These are phyloP conservation scores for Populus tremula DNA, from an alignment of 345 rosid species.

Conservation along the genomic window DNA sequence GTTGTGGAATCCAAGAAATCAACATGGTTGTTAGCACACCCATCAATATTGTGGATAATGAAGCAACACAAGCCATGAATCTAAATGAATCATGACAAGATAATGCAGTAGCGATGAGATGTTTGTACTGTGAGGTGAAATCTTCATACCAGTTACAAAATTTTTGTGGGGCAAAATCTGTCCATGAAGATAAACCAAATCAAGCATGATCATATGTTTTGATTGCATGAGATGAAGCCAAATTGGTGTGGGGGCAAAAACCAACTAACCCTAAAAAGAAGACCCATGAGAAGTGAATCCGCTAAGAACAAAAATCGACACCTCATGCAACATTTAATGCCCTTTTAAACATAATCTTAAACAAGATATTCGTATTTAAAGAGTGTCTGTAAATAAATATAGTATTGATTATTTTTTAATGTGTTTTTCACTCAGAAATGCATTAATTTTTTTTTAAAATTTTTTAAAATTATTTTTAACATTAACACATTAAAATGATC, in stretches of 20 bases:
- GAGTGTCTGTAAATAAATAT: fast-evolving
- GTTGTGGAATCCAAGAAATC: no score
- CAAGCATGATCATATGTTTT: not conserved
- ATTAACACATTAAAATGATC: no score
- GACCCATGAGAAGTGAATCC: no score
- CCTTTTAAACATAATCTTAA: no score
- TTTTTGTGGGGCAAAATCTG: not conserved
- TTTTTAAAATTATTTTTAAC: no score
- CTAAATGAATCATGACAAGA: not conserved
- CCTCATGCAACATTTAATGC: no score
- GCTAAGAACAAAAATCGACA: no score
- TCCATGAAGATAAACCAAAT: not conserved
- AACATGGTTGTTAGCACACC: no score
- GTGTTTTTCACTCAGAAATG: no score
- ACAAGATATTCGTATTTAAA: no score
- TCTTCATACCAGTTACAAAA: not conserved
- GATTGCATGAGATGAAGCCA: not conserved
- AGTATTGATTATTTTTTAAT: no score
- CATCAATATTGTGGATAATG: not conserved
- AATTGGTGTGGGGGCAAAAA: not conserved
- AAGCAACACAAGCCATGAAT: not conserved
- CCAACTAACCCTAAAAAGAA: not conserved
- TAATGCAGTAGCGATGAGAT: not conserved
- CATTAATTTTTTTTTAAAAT: no score
- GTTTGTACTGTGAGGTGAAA: not conserved